These are phyloP conservation scores for Clohesyomyces aquaticus DNA, from an alignment of 495 filamentous ascomycete genomes.

Conservation along the genomic window DNA sequence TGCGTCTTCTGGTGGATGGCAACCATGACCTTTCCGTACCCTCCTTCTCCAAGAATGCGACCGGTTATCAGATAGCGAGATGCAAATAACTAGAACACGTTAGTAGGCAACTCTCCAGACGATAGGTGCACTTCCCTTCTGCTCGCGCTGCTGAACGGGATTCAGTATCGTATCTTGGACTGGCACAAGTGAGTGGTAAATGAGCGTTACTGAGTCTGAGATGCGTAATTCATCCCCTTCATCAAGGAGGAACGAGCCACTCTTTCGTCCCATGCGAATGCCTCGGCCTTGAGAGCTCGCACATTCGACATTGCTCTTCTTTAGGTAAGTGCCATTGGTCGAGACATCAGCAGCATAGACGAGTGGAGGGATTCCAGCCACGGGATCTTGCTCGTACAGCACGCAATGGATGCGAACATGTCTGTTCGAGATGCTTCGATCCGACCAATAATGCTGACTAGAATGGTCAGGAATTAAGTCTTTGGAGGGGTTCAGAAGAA, in stretches of 20 bases:
- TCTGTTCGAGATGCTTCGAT: conserved; percentile 46
- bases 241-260: conserved; percentile 43
- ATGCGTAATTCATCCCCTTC: conserved; percentile 45
- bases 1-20: conserved; percentile 41
- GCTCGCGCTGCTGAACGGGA: conserved; percentile 31
- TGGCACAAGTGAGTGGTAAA: conserved; percentile 15
- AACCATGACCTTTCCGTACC: conserved; percentile 45
- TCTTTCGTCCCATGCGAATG: conserved; percentile 21
- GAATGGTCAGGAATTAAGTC: conserved; percentile 1
- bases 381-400: conserved; percentile 41
- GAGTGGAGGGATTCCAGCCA: conserved; percentile 42
- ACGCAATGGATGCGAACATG: conserved; percentile 50
- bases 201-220: conserved; percentile 19
- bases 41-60: conserved; percentile 46
- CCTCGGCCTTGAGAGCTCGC: conserved; percentile 20
- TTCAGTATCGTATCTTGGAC: conserved; percentile 10
- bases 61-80: conserved; percentile 43
- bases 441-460: conserved; percentile 36
- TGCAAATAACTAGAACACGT: conserved; percentile 34
- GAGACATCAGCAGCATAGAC: conserved; percentile 51
- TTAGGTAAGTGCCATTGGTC: conserved; percentile 45
- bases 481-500: background rate
- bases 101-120: conserved; percentile 8
- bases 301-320: conserved; percentile 18
- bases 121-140: conserved; percentile 19